These are phyloP conservation scores for Pichia sp. DNA, from an alignment of 1,139 yeast genomes.

Conservation along the genomic window DNA sequence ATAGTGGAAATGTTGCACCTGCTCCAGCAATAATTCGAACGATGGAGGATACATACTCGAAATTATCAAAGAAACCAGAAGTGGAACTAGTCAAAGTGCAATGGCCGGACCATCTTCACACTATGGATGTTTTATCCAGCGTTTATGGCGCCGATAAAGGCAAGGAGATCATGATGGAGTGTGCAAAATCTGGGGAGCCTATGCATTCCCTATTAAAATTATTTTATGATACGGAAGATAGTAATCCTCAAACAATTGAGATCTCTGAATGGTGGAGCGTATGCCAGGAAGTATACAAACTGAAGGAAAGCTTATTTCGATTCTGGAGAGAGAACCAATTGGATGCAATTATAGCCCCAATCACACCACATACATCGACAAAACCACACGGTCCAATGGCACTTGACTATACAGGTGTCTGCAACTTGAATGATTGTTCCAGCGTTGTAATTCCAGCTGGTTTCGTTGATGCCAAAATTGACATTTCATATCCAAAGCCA, in stretches of 20 bases:
- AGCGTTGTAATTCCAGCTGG: slow-evolving; percentile 19
- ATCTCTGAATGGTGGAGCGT: slow-evolving; percentile 30
- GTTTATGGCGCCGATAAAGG: slow-evolving; percentile 44
- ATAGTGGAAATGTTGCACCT: slow-evolving; percentile 31
- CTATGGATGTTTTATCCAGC: slow-evolving; percentile 17
- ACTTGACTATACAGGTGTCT: slow-evolving; percentile 16
- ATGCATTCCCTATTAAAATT: slow-evolving; percentile 18
- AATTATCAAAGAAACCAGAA: slow-evolving; percentile 27
- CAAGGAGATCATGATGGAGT: slow-evolving; percentile 26
- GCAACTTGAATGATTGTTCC: slow-evolving; percentile 18
- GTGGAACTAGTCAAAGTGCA: slow-evolving; percentile 39
- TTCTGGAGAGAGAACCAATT: slow-evolving; percentile 26
- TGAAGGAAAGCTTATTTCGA: slow-evolving; percentile 25
- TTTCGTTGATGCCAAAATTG: slow-evolving; percentile 13
- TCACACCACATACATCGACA: slow-evolving; percentile 16
- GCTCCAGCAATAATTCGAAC: slow-evolving; percentile 47
- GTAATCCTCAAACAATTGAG: slow-evolving; percentile 25
- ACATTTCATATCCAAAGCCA: slow-evolving; percentile 9
- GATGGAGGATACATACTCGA: slow-evolving; percentile 26
- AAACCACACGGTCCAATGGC: slow-evolving; percentile 4
- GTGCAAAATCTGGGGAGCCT: slow-evolving; percentile 40
- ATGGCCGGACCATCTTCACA: slow-evolving; percentile 32
- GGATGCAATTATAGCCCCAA: slow-evolving; percentile 19
- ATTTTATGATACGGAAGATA: slow-evolving; percentile 4
- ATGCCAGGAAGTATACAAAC: slow-evolving; percentile 24